Percentiles rank a stretch among this genome's conserved stretches.
phyloP scores from a whole-genome alignment of 305 asterid species.

The Salvia sclarea region DNA sequence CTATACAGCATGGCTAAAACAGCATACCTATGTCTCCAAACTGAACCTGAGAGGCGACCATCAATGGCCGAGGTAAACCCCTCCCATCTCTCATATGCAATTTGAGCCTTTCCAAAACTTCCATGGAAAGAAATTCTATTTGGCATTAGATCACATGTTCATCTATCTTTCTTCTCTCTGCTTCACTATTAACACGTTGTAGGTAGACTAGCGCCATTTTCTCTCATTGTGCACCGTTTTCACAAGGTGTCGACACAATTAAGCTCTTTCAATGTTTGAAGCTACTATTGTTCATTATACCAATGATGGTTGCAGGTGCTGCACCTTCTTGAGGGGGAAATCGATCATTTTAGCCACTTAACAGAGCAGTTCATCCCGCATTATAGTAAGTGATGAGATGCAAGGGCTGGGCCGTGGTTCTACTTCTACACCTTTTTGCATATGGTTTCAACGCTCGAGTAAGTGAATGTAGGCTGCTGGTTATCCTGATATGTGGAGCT shows the following conservation, averaged over 20 bases:
- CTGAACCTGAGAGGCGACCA: conserved; percentile 70
- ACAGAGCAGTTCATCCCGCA: conserved; percentile 57
- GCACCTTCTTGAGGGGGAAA: conserved; percentile 75
- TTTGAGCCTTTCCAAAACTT: no score
- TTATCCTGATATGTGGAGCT: not conserved
- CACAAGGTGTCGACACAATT: not conserved
- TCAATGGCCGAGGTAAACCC: conserved; percentile 69
- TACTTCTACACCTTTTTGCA: not conserved
- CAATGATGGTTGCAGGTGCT: conserved; percentile 49
- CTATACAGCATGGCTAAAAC: conserved; percentile 75
- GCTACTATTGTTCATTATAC: not conserved
- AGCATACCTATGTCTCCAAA: conserved; percentile 68
- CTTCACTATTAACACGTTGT: not conserved
- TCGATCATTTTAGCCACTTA: conserved; percentile 52
- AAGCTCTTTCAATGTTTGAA: not conserved
- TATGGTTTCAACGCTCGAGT: not conserved
- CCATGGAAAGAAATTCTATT: not conserved
- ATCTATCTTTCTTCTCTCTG: not conserved
- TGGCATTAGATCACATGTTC: not conserved
- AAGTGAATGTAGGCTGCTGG: conserved; percentile 2
- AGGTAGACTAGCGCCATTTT: not conserved
- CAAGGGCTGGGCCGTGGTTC: not conserved
- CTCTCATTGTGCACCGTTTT: not conserved
- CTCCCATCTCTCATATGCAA: not conserved
- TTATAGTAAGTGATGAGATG: conserved; percentile 19